Percentiles rank a stretch among this genome's conserved stretches.
Conservation (phyloP, 257 asterid species). For the Agastache rugosa region DNA sequence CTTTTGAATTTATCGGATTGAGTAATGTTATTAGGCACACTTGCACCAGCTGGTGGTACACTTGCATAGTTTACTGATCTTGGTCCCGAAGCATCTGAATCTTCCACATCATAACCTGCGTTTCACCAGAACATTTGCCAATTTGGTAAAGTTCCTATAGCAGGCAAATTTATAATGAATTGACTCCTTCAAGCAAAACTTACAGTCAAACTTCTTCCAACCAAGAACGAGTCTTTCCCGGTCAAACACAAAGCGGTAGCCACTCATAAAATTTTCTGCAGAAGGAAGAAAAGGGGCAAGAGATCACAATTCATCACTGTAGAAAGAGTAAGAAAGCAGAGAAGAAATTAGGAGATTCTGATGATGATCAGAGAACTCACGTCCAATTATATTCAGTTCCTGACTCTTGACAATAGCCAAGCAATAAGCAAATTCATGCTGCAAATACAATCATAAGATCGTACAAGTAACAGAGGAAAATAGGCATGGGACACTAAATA, state of each 20-base stretch:
- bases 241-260: conserved; percentile 83
- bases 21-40: conserved; percentile 39
- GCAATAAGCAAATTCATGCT: conserved; percentile 73
- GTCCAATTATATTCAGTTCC: conserved; percentile 79
- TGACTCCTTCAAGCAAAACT: conserved; percentile 38
- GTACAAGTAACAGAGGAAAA: conserved; percentile 16
- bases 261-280: conserved; percentile 87
- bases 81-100: conserved; percentile 39
- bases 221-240: conserved; percentile 85
- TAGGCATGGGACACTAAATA: conserved; percentile 12
- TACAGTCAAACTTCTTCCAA: conserved; percentile 76
- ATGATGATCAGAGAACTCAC: conserved; percentile 51
- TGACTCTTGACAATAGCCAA: conserved; percentile 81
- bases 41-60: conserved; percentile 62
- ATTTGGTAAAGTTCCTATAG: conserved; percentile 1
- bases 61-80: conserved; percentile 47
- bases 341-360: conserved; percentile 15
- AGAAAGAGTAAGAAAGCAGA: conserved; percentile 16
- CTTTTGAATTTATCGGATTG: conserved; percentile 37
- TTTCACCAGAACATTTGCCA: neutral
- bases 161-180: neutral
- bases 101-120: conserved; percentile 72
- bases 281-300: neutral
- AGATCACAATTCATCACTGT: neutral
- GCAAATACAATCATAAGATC: conserved; percentile 39